phyloP scores from a whole-genome alignment of 495 filamentous ascomycete species.

The Symbiotaphrina buchneri region DNA sequence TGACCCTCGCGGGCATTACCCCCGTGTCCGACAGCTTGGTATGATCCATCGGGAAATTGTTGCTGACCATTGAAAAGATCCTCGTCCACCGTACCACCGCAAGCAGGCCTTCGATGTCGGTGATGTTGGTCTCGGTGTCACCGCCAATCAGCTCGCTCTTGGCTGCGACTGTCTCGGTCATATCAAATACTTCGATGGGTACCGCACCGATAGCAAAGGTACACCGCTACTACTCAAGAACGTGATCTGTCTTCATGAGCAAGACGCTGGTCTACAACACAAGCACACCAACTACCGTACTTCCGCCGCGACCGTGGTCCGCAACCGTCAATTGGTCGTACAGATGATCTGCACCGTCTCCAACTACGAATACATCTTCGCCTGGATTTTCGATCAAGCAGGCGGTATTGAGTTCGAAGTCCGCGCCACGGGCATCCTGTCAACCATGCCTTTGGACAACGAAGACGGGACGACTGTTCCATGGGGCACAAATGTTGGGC shows the following conservation, averaged over 20 bases:
- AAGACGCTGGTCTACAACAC: constrained; percentile 49
- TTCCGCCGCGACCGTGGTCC: constrained; percentile 36
- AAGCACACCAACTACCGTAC: constrained; percentile 74
- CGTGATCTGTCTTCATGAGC: constrained; percentile 60
- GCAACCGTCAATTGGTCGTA: constrained; percentile 48
- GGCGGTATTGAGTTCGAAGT: constrained; percentile 64
- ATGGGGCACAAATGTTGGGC: constrained; percentile 74
- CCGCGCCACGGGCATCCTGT: constrained; percentile 62
- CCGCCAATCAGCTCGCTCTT: constrained; percentile 38
- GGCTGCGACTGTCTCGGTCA: constrained; percentile 52
- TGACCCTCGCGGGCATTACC: too few species aligned
- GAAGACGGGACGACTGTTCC: constrained; percentile 37
- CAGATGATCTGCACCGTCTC: constrained; percentile 38
- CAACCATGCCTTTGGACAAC: constrained; percentile 63
- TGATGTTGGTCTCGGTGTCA: constrained; percentile 34
- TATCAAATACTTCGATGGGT: constrained; percentile 49
- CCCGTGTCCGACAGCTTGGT: too few species aligned
- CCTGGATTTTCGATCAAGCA: constrained; percentile 70
- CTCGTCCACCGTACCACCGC: constrained; percentile 39
- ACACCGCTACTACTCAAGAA: constrained; percentile 39
- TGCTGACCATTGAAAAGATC: too few species aligned
- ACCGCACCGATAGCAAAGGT: constrained; percentile 31
- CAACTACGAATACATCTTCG: constrained; percentile 53
- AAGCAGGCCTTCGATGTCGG: constrained; percentile 53
- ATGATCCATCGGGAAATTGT: too few species aligned